phyloP scores from a whole-genome alignment of 306 rosid genomes.

The Macrotyloma uniflorum region DNA sequence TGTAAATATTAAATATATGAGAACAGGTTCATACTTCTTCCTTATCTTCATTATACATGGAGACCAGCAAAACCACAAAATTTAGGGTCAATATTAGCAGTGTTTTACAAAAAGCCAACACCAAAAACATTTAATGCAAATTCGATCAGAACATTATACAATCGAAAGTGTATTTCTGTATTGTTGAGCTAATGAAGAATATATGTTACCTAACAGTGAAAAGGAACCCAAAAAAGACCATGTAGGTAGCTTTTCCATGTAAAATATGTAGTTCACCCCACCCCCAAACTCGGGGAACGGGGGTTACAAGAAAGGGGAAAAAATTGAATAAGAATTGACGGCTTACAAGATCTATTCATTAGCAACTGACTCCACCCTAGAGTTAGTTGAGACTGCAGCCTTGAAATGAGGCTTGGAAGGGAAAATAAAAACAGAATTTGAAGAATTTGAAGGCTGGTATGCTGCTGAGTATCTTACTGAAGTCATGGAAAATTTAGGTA shows the following conservation, averaged over 20 bases:
- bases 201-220: background rate
- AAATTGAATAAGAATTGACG: background rate
- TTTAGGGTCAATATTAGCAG: background rate
- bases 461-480: slow-evolving; percentile 79
- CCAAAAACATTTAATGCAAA: background rate
- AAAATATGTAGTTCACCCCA: background rate
- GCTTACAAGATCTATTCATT: slow-evolving; percentile 51
- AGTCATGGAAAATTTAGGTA: slow-evolving; percentile 76
- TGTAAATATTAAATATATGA: background rate
- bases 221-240: background rate
- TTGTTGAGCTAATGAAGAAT: slow-evolving; percentile 5
- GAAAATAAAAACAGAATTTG: slow-evolving; percentile 65
- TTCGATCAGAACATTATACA: background rate
- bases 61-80: background rate
- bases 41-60: background rate
- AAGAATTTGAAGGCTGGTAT: slow-evolving; percentile 67
- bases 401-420: slow-evolving; percentile 84
- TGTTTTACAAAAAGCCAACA: background rate
- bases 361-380: slow-evolving; percentile 54
- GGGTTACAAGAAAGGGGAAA: background rate
- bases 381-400: slow-evolving; percentile 47
- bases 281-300: background rate
- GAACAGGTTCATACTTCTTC: background rate
- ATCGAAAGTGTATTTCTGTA: background rate
- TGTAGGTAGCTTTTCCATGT: slow-evolving; percentile 30